A percentile compares a stretch with the other conserved stretches of the same genome.
phyloP scores from a whole-genome alignment of 768 basidiomycete species.

The Clitopilus passeckerianus region DNA sequence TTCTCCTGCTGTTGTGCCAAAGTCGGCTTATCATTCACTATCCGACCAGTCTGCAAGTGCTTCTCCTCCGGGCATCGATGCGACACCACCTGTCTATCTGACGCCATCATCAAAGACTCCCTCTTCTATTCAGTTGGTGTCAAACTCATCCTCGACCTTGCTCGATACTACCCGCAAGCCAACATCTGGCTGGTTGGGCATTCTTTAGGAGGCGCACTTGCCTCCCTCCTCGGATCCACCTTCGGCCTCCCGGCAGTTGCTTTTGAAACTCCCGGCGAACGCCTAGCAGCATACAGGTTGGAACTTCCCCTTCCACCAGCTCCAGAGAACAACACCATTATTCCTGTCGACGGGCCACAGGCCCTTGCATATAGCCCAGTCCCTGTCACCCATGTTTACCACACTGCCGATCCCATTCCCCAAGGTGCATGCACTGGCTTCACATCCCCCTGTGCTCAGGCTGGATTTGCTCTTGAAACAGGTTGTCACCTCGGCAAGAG shows the following conservation, averaged over 20 bases:
- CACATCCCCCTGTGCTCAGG: slow-evolving; percentile 72
- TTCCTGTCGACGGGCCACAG: background rate
- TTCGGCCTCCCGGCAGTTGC: slow-evolving; percentile 90
- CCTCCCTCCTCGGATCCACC: slow-evolving; percentile 83
- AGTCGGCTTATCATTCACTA: slow-evolving; percentile 83
- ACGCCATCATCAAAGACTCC: slow-evolving; percentile 82
- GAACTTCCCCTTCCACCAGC: slow-evolving; percentile 78
- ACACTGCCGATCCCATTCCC: slow-evolving; percentile 91
- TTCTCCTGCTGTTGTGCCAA: slow-evolving; percentile 94
- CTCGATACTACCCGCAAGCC: slow-evolving; percentile 74
- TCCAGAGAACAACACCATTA: slow-evolving; percentile 11
- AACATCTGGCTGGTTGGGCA: slow-evolving; percentile 90
- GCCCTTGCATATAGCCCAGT: slow-evolving; percentile 21
- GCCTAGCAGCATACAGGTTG: slow-evolving; percentile 69
- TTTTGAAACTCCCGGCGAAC: slow-evolving; percentile 83
- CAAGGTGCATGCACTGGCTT: slow-evolving; percentile 79
- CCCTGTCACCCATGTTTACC: slow-evolving; percentile 76
- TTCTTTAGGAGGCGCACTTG: slow-evolving; percentile 87
- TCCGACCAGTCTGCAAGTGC: slow-evolving; percentile 86
- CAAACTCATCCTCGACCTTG: slow-evolving; percentile 82
- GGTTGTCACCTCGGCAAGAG: slow-evolving; percentile 86
- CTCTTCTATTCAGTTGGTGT: slow-evolving; percentile 91
- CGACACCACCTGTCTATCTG: slow-evolving; percentile 74
- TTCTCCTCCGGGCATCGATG: slow-evolving; percentile 69
- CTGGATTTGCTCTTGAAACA: slow-evolving; percentile 84